phyloP scores from a whole-genome alignment of 108 stramenopile species.

The Stephanodiscus triporus region DNA sequence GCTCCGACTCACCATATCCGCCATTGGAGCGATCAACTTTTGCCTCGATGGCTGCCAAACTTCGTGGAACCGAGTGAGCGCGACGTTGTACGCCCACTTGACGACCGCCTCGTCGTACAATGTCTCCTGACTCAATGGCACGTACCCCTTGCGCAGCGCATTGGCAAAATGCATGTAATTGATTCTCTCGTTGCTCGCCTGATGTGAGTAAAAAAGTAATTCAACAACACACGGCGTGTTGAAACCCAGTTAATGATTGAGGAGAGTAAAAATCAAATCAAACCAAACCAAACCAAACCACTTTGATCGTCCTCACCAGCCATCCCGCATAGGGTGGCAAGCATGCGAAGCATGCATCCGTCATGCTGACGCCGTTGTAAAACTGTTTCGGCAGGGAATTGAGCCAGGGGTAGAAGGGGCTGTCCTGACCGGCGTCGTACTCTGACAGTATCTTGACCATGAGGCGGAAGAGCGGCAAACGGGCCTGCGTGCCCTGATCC shows the following conservation, averaged over 20 bases:
- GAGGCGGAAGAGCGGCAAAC: constrained; percentile 37
- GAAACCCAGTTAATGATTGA: no score
- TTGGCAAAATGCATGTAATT: constrained; percentile 32
- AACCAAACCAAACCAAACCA: no score
- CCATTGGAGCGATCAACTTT: constrained; percentile 47
- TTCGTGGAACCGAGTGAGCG: constrained; percentile 35
- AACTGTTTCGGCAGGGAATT: constrained; percentile 40
- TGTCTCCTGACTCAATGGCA: constrained; percentile 34
- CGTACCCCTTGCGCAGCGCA: constrained; percentile 25
- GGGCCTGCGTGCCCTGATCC: constrained; percentile 22
- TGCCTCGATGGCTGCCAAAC: constrained; percentile 30
- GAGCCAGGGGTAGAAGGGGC: constrained; percentile 37
- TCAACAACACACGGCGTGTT: no score
- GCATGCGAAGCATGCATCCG: constrained; percentile 34
- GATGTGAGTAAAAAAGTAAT: no score
- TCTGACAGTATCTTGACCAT: constrained; percentile 44
- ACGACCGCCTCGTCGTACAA: constrained; percentile 20
- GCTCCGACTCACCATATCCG: constrained; percentile 43
- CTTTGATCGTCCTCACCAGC: not conserved
- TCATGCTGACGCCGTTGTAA: constrained; percentile 43
- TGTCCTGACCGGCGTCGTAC: constrained; percentile 32
- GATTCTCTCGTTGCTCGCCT: constrained; percentile 26
- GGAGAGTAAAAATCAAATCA: no score
- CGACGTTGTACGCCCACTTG: constrained; percentile 51
- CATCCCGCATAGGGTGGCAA: constrained; percentile 41